Base-by-base conservation (phyloP, 257 asterid genomes). In the Solanum pinnatisectum region DNA sequence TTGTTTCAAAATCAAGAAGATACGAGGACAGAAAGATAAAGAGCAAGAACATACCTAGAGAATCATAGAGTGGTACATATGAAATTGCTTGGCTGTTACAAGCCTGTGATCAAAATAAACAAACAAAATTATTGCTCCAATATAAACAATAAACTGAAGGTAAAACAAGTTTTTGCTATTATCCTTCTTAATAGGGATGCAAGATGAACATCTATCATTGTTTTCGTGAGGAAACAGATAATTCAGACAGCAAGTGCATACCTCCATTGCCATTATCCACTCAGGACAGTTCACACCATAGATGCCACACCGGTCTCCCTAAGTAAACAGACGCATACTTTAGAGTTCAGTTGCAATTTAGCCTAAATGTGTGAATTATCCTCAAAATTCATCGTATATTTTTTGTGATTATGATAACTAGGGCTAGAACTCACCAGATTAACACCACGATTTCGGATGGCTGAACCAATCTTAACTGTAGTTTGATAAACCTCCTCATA, bases 261-360 rank as follows among this genome's bases (percentile, higher is more conserved):
- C 98, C 99, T 97, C 95, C 99, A 97, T 95, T 82, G 98, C 92
- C 85, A 95, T 93, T 74, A 97, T 93, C 99, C 98, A 97, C 90
- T 96, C 98, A 1, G 98, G 98, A 74, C 92, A 91, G 87, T 97
- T 96, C 46, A 94, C 92, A 87, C 98, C 98, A 88, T 95, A 96
- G 79, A 95, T 96, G 87, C 98, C 99, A 82, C 99, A 96, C 70
- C 89, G 91, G 70, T 92, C 98, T 25, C 99, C 99, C 99, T 96
- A 77, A 6, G 52, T 84, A 84, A 63, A 44, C 23, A 83, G 60
- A 86, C 56, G 7, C n/a, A 82, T 49, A 20, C 42, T 79, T 46
- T 10, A 22, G 15, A 33, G 15, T 72, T 79, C 30, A 44, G 44
- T 49, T 49, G 22, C 44, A 32, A 49, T 12, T 49, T 32, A 30